Base-by-base conservation (phyloP, 768 basidiomycete species). In the Scleroderma bovista region DNA sequence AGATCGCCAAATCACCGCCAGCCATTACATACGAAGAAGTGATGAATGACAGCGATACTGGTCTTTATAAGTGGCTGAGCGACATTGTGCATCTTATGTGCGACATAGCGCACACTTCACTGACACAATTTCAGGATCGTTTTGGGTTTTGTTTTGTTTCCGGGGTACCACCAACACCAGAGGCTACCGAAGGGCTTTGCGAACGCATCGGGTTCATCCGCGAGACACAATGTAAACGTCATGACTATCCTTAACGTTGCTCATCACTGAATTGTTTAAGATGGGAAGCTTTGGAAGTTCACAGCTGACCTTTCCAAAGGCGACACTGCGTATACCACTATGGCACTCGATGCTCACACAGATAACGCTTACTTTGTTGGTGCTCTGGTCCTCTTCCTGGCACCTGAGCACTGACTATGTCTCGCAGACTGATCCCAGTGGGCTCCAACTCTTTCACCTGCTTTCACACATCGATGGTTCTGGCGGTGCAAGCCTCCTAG, bases 271-370 rank as follows among this genome's bases (percentile, higher is more conserved):
- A 11, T 16, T 17, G 67, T 62, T 49, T 2, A 43, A 93, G 92
- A 98, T 60, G 95, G 94, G 31, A 84, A 82, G 50, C 94, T 97
- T 69, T 99, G 95, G 94, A 92, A 97, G 60, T 95, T 98, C 61
- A 96, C 93, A 1, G 82, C 94, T 1, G 84, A 95, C 61, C 75
- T 94, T 19, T 83, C 85, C 16, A 92, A 86, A 59, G 93, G 93
- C 12, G 95, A 99, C 65, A 88, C 93, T 8, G 93, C 95, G 0
- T 99, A 99, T 70, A 92, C 93, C 4, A 89, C 84, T 6, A 69
- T 95, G 40, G 87, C 86, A 1, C 80, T 99, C 7, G 83, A 80
- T 3, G 93, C 91, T 0, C 95, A 99, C 63, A 86, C 84, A 1
- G 84, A 87, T 54, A 83, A 75, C 38, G 83, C 83, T 10, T 87